Conservation (phyloP, 1,284 basidiomycete species). For the Trametes polyzona region DNA sequence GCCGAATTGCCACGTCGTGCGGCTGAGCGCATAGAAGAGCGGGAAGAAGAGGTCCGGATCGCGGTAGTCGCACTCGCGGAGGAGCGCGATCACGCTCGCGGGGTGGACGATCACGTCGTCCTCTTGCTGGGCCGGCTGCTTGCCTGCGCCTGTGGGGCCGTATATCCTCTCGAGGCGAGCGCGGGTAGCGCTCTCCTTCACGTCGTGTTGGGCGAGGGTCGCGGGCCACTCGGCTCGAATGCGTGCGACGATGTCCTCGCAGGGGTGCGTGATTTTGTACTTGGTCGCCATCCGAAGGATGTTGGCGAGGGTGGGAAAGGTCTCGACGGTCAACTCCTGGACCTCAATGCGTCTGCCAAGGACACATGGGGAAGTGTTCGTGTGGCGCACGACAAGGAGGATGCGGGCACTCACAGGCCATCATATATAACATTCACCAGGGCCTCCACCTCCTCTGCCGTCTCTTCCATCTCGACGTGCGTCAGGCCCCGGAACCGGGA, state of each 20-base stretch:
- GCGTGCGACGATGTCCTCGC: constrained; percentile 32
- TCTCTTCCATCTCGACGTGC: constrained; percentile 34
- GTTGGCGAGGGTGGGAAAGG: constrained; percentile 27
- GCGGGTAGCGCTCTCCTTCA: constrained; percentile 26
- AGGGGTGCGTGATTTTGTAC: constrained; percentile 32
- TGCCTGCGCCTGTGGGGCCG: background rate
- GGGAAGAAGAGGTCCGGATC: constrained; percentile 27
- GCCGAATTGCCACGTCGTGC: constrained; percentile 31
- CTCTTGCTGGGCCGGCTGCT: background rate
- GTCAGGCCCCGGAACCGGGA: constrained; percentile 30
- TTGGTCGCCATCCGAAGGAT: constrained; percentile 34
- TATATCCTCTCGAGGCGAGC: constrained; percentile 19
- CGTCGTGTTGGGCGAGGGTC: constrained; percentile 34
- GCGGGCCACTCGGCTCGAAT: constrained; percentile 37
- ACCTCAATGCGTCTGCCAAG: constrained; percentile 28
- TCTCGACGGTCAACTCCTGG: constrained; percentile 29
- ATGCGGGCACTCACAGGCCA: constrained; percentile 33
- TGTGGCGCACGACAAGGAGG: constrained; percentile 16
- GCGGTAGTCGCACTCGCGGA: constrained; percentile 30
- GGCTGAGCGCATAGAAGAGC: constrained; percentile 35
- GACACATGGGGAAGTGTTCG: constrained; percentile 16
- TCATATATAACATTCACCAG: constrained; percentile 35
- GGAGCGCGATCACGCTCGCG: constrained; percentile 32
- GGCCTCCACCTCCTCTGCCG: constrained; percentile 32
- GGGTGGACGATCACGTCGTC: constrained; percentile 33